Conservation (phyloP, 1,284 basidiomycete species). For the Ceratobasidium sp. region DNA sequence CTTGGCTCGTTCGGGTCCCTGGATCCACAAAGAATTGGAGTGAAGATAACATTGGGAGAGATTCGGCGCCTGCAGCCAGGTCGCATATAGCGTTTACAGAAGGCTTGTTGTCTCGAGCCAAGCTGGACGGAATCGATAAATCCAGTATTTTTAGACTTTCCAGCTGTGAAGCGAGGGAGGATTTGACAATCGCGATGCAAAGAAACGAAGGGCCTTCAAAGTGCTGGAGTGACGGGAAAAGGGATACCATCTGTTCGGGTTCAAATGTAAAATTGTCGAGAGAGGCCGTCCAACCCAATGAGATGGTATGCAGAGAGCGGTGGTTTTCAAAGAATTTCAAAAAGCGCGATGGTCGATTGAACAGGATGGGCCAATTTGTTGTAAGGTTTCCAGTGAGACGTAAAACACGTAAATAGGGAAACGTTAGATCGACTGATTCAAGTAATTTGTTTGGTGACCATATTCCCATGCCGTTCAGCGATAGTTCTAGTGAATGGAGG, state of each 20-base stretch:
- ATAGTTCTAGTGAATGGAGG: conserved; percentile 2
- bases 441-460: conserved; percentile 35
- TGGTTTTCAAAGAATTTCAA: conserved; percentile 17
- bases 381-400: conserved; percentile 10
- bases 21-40: conserved; percentile 5
- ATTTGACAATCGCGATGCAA: conserved; percentile 12
- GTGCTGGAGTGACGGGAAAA: conserved; percentile 29
- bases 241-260: neutral
- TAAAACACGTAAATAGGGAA: neutral
- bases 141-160: conserved; percentile 26
- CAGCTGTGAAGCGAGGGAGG: neutral
- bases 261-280: neutral
- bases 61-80: neutral
- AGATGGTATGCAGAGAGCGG: conserved; percentile 12
- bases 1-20: neutral
- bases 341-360: conserved; percentile 1
- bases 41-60: neutral
- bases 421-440: neutral
- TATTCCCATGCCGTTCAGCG: neutral
- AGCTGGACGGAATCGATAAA: neutral
- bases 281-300: conserved; percentile 10
- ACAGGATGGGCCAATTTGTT: conserved; percentile 11
- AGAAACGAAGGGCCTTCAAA: conserved; percentile 35
- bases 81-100: neutral
- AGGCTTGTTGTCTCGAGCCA: neutral